Evolutionary conservation across 345 rosid genomes (phyloP).

Genomic region (Eucalyptus victrix): DNA sequence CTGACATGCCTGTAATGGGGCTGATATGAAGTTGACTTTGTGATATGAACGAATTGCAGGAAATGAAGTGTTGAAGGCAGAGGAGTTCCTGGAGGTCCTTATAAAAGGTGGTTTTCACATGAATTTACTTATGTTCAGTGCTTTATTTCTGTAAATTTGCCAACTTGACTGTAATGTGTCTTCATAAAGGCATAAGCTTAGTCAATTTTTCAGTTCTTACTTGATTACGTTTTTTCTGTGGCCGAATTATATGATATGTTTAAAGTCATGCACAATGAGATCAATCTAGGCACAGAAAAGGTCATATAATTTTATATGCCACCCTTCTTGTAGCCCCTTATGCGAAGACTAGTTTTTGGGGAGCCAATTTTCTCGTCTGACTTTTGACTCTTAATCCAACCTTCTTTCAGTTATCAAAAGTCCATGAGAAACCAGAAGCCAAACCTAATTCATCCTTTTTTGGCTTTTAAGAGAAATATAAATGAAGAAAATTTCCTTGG

Average conservation of each 20-base stretch:
- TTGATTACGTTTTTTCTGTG: background rate
- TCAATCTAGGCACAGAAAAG: background rate
- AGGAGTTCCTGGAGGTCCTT: slow-evolving; percentile 58
- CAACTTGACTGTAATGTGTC: background rate
- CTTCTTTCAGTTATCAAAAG: background rate
- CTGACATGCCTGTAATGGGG: background rate
- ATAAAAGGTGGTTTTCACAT: slow-evolving; percentile 42
- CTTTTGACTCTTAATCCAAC: background rate
- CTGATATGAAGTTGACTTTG: background rate
- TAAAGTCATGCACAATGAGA: background rate
- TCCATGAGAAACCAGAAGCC: background rate
- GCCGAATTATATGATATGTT: background rate
- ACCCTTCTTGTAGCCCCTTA: background rate
- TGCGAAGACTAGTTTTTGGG: background rate
- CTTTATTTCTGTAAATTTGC: background rate
- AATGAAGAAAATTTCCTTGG: background rate
- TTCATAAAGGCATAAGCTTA: background rate
- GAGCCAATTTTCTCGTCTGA: background rate
- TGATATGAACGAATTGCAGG: slow-evolving; percentile 24
- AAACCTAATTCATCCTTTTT: background rate
- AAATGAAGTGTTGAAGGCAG: slow-evolving; percentile 57
- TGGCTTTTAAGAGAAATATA: background rate
- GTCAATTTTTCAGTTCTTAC: background rate
- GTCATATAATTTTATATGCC: background rate
- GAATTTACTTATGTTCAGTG: background rate